Conservation (phyloP, 129 eudicot genomes). For the Glebionis coronaria region DNA sequence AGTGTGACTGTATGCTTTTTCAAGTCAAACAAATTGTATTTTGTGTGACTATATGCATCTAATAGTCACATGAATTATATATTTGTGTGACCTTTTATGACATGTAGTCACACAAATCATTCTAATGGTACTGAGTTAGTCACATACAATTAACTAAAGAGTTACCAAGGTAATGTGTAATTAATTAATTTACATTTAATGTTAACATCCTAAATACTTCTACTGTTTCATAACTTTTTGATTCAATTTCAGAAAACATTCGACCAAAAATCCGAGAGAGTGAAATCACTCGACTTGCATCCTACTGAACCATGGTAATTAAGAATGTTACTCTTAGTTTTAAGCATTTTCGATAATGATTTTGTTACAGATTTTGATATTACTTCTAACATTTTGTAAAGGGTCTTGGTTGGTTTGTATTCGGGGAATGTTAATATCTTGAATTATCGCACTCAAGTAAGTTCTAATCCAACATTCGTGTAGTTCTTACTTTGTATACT, state of each 20-base stretch:
- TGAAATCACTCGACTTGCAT: constrained; percentile 82
- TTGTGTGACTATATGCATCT: too few relatives aligned
- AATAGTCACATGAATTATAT: too few relatives aligned
- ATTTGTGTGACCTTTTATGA: too few relatives aligned
- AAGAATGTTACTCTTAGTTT: neutral
- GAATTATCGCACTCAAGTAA: constrained; percentile 82
- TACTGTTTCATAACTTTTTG: neutral
- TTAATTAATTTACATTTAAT: neutral
- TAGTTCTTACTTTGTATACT: neutral
- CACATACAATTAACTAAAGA: too few relatives aligned
- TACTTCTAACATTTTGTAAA: constrained; percentile 14
- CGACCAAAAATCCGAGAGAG: constrained; percentile 71
- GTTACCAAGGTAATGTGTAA: constrained; percentile 29
- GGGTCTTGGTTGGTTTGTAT: constrained; percentile 72
- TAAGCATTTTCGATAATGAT: neutral
- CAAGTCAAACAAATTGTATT: too few relatives aligned
- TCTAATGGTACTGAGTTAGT: too few relatives aligned
- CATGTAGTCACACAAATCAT: too few relatives aligned
- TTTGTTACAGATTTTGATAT: neutral
- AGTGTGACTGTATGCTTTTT: too few relatives aligned
- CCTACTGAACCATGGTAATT: constrained; percentile 95
- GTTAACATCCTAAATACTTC: too few relatives aligned
- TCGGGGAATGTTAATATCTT: constrained; percentile 72
- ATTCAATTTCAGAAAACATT: constrained; percentile 48
- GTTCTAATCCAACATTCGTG: neutral